phyloP scores from a whole-genome alignment of 1,284 basidiomycete genomes.

The Melampsora larici-populina region DNA sequence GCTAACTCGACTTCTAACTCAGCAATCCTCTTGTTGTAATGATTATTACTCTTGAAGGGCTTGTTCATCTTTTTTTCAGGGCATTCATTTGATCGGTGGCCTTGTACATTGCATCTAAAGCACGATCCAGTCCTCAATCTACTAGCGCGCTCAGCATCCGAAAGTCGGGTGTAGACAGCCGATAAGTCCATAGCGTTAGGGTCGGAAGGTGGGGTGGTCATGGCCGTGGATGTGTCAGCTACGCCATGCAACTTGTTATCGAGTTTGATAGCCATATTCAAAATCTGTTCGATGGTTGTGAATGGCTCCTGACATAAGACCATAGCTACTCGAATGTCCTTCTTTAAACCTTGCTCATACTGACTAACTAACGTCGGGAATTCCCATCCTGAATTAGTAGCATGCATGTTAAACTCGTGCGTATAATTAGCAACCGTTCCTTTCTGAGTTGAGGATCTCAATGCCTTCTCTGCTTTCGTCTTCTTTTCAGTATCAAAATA shows the following conservation, averaged over 20 bases:
- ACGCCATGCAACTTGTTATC: conserved; percentile 1
- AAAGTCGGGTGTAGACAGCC: neutral
- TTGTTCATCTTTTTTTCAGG: neutral
- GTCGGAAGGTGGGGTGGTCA: neutral
- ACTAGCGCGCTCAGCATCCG: neutral
- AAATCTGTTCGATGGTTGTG: no score
- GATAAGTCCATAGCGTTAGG: neutral
- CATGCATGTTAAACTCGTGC: conserved; percentile 4
- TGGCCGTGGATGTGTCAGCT: neutral
- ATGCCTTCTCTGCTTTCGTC: no score
- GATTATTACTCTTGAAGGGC: neutral
- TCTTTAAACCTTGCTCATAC: conserved; percentile 3
- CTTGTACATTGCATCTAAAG: neutral
- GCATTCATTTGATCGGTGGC: neutral
- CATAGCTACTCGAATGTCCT: no score
- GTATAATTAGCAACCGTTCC: conserved; percentile 4
- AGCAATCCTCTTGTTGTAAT: neutral
- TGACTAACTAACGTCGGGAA: neutral
- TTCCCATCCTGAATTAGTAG: neutral
- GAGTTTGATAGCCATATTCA: no score
- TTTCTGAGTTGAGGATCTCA: neutral
- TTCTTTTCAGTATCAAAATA: no score
- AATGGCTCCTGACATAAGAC: no score
- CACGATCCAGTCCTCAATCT: neutral
- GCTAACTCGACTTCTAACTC: neutral